A percentile compares a stretch with the other conserved stretches of the same genome.
Conservation (phyloP, 2,329 filamentous ascomycete genomes). For the Tetracladium maxilliforme region DNA sequence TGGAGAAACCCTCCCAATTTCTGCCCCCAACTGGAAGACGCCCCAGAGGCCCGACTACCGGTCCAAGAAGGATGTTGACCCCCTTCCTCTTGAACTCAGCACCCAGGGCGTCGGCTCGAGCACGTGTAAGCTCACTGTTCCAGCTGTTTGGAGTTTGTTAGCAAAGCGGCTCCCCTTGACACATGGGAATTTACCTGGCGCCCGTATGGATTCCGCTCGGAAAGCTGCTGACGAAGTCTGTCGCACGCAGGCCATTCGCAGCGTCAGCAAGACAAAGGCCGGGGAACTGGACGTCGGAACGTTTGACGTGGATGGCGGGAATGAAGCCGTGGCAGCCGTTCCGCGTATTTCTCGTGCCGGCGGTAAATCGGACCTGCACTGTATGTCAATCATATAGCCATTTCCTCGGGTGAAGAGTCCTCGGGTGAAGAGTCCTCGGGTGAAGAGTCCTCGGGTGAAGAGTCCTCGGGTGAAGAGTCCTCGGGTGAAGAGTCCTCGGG, state of each 20-base stretch:
- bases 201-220: constrained; percentile 47
- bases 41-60: constrained; percentile 55
- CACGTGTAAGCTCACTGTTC: constrained; percentile 56
- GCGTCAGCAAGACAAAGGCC: constrained; percentile 24
- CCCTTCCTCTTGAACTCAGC: constrained; percentile 64
- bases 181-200: constrained; percentile 27
- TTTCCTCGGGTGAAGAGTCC: no score
- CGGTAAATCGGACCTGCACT: no score
- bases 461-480: no score
- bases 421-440: no score
- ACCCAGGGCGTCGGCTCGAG: constrained; percentile 60
- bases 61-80: constrained; percentile 64
- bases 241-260: constrained; percentile 21
- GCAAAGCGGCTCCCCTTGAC: constrained; percentile 17
- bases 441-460: no score
- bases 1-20: constrained; percentile 46
- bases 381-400: no score
- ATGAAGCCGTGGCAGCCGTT: constrained; percentile 20
- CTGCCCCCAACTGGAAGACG: constrained; percentile 44
- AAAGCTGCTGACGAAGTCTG: constrained; percentile 50
- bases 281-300: constrained; percentile 19
- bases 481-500: no score
- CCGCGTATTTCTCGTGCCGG: constrained; percentile 2
- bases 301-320: constrained; percentile 15
- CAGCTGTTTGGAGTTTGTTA: constrained; percentile 44